Evolutionary conservation across 208 protist genomes (phyloP), one percentile per base, ranked within the genome.

Genomic region (Trypanosoma platydactyli): DNA sequence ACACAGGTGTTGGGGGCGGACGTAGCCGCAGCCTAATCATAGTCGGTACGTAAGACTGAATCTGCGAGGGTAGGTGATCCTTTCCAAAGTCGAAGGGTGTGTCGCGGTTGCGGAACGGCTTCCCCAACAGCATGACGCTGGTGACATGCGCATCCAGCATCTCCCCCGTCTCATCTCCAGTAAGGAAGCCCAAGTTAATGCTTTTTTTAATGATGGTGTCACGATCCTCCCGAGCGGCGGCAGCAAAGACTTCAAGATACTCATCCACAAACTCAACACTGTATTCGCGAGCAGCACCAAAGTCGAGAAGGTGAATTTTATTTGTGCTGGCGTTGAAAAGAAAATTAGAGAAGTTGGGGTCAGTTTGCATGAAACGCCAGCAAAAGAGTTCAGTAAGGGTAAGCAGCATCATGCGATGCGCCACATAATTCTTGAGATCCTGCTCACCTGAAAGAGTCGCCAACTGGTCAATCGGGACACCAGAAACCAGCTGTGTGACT

Each of bases 321-420:
- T 88, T 56, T 0, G 71, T 86, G 5, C 89, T 72, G 7, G 73
- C 69, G 53, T 97, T 89, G 58, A 96, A 98, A 20, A 99, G 62
- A 73, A 98, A 99, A 71, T 99, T 99, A 24, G 91, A 79, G 71
- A 89, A 99, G 80, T 98, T 98, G 15, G 97, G 97, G 64, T 99
- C 97, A 0, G 95, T 98, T 75, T 99, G 97, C 97, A 99, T 98
- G 61, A 97, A 97, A n/a, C 71, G 64, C 81, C 94, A 99, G 48
- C 84, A 59, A 65, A 99, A 99, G 7, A 99, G 69, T 66, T 99
- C 97, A 0, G 81, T 76, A 44, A 99, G 68, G 11, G 84, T 94
- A 3, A 94, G 71, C 13, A 64, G 73, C 63, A 98, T 67, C 46
- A 99, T 75, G 44, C 76, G 61, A n/a, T 90, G 63, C 2, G 83